Evolutionary conservation across 768 basidiomycete genomes (phyloP).

Genomic region (Boletus sp.): DNA sequence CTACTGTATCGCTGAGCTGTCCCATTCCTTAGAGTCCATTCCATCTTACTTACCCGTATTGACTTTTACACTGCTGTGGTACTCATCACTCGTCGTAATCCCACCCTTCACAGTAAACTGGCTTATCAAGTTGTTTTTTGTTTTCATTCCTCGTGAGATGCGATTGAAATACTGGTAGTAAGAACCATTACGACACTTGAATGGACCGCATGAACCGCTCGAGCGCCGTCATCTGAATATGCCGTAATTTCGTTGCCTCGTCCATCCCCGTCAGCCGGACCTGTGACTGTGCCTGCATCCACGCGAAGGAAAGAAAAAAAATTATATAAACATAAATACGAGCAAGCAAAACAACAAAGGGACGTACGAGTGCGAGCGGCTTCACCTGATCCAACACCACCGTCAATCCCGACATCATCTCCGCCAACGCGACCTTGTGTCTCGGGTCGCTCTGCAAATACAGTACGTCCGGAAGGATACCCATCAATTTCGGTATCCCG

Average conservation of each 20-base stretch:
- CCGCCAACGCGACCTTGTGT: constrained; percentile 66
- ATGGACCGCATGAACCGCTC: constrained; percentile 65
- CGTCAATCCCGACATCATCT: constrained; percentile 68
- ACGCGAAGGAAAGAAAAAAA: background rate
- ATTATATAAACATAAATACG: background rate
- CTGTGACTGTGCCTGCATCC: constrained; percentile 37
- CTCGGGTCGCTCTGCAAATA: constrained; percentile 54
- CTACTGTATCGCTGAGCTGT: too few relatives aligned
- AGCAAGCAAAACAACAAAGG: background rate
- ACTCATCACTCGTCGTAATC: background rate
- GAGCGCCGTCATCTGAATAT: constrained; percentile 61
- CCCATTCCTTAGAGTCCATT: background rate
- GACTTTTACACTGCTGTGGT: background rate
- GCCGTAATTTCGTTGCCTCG: constrained; percentile 56
- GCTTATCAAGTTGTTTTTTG: background rate
- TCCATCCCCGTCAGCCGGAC: constrained; percentile 46
- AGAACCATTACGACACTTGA: constrained; percentile 33
- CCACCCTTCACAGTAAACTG: background rate
- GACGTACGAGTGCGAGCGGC: constrained; percentile 59
- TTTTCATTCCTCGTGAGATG: constrained; percentile 2
- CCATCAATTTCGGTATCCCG: constrained; percentile 61
- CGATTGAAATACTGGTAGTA: constrained; percentile 20
- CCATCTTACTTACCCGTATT: background rate
- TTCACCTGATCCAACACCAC: constrained; percentile 54
- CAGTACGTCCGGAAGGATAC: constrained; percentile 65